These are phyloP conservation scores for Dictyostelium firmibasis DNA, from an alignment of 78 protist species.

Conservation along the genomic window DNA sequence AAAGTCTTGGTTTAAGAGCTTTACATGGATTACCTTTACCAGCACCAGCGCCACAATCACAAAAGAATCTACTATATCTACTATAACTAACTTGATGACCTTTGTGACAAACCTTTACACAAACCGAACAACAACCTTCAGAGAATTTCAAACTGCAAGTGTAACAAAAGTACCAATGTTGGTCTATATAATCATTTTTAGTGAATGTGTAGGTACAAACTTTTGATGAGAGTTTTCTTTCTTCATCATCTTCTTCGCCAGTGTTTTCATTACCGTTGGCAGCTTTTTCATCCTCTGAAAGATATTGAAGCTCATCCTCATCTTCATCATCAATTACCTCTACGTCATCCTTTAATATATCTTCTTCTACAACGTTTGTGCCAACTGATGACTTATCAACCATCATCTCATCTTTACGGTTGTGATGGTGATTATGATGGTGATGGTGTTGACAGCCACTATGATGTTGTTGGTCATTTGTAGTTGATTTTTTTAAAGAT, in stretches of 20 bases:
- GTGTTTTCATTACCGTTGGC: background rate
- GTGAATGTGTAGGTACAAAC: slow-evolving; percentile 52
- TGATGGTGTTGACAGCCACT: background rate
- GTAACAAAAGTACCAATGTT: slow-evolving; percentile 90
- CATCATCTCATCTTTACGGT: background rate
- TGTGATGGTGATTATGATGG: background rate
- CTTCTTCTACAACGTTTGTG: background rate
- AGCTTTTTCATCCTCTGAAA: background rate
- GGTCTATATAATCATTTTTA: slow-evolving; percentile 65
- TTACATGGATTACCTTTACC: slow-evolving; percentile 35
- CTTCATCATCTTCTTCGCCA: slow-evolving; percentile 9
- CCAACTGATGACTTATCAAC: background rate
- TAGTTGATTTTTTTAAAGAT: background rate
- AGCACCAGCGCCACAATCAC: slow-evolving; percentile 93
- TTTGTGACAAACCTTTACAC: slow-evolving; percentile 86
- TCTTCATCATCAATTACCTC: background rate
- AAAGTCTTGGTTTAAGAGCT: slow-evolving; percentile 1
- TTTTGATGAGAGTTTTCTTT: slow-evolving; percentile 16
- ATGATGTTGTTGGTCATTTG: background rate
- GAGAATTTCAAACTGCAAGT: slow-evolving; percentile 84
- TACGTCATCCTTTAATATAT: background rate
- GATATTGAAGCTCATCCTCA: slow-evolving; percentile 1
- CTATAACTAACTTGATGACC: slow-evolving; percentile 88
- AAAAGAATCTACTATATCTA: slow-evolving; percentile 87
- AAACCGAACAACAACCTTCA: slow-evolving; percentile 91